These are phyloP conservation scores for Vaccinium corymbosum DNA, from an alignment of 148 eudicot genomes.

Conservation along the genomic window DNA sequence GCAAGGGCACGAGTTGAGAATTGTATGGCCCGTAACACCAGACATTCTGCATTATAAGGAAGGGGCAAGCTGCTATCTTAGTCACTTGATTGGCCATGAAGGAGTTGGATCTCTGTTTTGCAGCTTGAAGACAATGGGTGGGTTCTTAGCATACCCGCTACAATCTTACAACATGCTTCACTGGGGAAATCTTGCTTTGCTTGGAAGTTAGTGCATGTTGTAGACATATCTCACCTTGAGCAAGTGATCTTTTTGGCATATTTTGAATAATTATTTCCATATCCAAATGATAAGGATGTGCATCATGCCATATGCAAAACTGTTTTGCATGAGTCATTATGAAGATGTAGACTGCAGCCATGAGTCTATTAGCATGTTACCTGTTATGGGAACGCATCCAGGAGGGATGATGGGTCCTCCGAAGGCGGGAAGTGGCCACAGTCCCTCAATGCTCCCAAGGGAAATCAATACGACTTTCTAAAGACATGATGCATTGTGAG, in stretches of 20 bases:
- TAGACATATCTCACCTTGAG: not conserved
- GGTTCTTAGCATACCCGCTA: not conserved
- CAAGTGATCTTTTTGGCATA: not conserved
- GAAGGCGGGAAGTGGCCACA: not conserved
- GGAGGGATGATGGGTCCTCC: not conserved
- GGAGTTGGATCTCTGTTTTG: slow-evolving; percentile 2
- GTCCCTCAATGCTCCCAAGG: not conserved
- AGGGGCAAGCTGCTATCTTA: not conserved
- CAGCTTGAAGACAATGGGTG: slow-evolving; percentile 2
- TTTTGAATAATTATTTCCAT: not conserved
- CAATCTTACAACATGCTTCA: not conserved
- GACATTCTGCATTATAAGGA: not conserved
- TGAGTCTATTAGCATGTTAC: not conserved
- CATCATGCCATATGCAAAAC: not conserved
- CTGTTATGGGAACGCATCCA: not conserved
- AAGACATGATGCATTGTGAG: not conserved
- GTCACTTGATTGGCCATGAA: slow-evolving; percentile 7
- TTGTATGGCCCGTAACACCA: not conserved
- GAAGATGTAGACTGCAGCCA: not conserved
- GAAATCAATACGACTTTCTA: not conserved
- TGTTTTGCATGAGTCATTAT: not conserved
- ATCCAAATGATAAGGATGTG: not conserved
- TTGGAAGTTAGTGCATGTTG: not conserved
- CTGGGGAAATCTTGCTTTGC: not conserved
- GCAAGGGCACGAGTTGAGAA: not conserved